Conservation (phyloP, 2,329 filamentous ascomycete genomes). For the Verticillium klebahnii region DNA sequence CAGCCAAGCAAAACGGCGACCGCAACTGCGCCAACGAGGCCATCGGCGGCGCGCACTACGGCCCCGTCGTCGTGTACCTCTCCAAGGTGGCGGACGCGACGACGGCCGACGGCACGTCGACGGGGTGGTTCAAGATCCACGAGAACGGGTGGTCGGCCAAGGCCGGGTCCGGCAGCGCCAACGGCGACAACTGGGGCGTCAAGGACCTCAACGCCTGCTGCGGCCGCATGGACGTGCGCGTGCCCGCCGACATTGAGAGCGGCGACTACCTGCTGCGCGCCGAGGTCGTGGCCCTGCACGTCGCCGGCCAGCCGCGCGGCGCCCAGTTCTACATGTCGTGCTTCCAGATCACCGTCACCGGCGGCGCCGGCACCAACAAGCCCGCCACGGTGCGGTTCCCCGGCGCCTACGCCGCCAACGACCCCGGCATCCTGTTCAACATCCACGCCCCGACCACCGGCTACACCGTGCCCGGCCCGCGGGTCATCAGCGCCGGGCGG, state of each 20-base stretch:
- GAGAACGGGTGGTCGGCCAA: slow-evolving; percentile 36
- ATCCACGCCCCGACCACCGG: slow-evolving; percentile 35
- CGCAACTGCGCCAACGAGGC: slow-evolving; percentile 41
- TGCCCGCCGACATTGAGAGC: slow-evolving; percentile 23
- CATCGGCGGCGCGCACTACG: slow-evolving; percentile 50
- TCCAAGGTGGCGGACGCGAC: slow-evolving; percentile 43
- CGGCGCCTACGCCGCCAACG: slow-evolving; percentile 35
- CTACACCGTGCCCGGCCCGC: slow-evolving; percentile 39
- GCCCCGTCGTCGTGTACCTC: slow-evolving; percentile 48
- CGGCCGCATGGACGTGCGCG: slow-evolving; percentile 35
- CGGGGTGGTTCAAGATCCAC: slow-evolving; percentile 49
- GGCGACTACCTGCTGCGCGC: slow-evolving; percentile 42
- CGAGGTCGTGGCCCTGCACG: slow-evolving; percentile 44
- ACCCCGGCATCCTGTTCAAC: slow-evolving; percentile 43
- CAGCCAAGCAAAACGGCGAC: slow-evolving; percentile 37
- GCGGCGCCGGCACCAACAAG: slow-evolving; percentile 17
- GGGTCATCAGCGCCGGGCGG: slow-evolving; percentile 34
- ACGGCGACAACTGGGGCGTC: slow-evolving; percentile 40
- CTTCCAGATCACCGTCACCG: slow-evolving; percentile 27
- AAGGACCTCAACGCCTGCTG: slow-evolving; percentile 33
- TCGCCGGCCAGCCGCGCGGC: slow-evolving; percentile 26
- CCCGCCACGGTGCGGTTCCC: slow-evolving; percentile 32
- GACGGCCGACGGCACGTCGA: slow-evolving; percentile 33
- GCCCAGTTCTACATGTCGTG: slow-evolving; percentile 35
- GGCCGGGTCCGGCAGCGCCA: slow-evolving; percentile 28